These are phyloP conservation scores for Delitschia confertaspora DNA, from an alignment of 495 filamentous ascomycete species.

Conservation along the genomic window DNA sequence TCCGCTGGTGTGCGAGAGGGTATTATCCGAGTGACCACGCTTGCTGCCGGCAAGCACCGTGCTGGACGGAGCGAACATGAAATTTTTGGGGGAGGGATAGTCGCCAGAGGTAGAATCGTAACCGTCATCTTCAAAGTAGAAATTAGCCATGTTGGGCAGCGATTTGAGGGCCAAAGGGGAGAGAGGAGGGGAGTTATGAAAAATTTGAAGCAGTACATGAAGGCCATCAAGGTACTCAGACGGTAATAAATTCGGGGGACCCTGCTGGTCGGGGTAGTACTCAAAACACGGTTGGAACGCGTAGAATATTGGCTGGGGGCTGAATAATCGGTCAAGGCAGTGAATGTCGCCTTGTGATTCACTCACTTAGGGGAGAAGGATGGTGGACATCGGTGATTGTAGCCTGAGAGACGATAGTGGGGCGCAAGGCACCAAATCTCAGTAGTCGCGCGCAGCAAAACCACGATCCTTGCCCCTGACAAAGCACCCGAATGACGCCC, in stretches of 20 bases:
- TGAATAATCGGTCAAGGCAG: not conserved
- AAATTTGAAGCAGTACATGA: conserved; percentile 1
- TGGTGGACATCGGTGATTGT: not conserved
- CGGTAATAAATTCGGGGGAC: not conserved
- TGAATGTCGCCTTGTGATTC: not conserved
- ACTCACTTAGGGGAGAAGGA: no score
- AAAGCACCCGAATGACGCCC: no score
- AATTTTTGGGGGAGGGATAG: conserved; percentile 1
- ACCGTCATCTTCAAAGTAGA: conserved; percentile 9
- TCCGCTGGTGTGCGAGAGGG: not conserved
- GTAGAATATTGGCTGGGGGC: not conserved
- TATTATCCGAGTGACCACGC: conserved; percentile 12
- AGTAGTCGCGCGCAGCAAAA: no score
- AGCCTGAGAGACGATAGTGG: conserved; percentile 1
- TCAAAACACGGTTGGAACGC: no score
- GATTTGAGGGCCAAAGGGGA: no score
- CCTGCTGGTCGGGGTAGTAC: not conserved
- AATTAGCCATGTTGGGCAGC: conserved; percentile 13
- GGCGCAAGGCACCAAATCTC: no score
- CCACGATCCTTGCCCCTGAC: no score
- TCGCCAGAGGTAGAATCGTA: conserved; percentile 19
- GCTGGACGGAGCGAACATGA: conserved; percentile 13
- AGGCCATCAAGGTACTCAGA: conserved; percentile 9
- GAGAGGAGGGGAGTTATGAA: not conserved
- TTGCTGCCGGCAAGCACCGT: conserved; percentile 18